Evolutionary conservation across 768 basidiomycete genomes (phyloP), one percentile per base, ranked within the genome.

Genomic region (Dacryopinax primogenitus): DNA sequence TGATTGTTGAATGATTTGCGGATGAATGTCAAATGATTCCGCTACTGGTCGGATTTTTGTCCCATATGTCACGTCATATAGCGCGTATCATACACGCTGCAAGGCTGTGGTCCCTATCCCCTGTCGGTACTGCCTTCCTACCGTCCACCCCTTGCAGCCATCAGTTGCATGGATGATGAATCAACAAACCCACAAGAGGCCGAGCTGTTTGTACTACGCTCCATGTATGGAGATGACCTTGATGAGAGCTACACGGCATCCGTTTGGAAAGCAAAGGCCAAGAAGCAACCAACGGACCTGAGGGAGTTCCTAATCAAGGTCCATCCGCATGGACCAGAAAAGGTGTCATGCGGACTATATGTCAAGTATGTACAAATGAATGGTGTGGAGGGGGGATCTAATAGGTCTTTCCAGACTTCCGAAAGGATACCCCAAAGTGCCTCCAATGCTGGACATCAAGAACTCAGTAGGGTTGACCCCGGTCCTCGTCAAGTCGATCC

Each of bases 101-200:
- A 18, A 3, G 23, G n/a, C n/a, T n/a, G 41, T 37, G 41, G 41
- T 44, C 41, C 41, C 41, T n/a, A n/a, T n/a, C n/a, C n/a, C n/a
- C n/a, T n/a, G n/a, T n/a, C n/a, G n/a, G n/a, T n/a, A n/a, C n/a
- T n/a, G n/a, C n/a, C n/a, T n/a, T n/a, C n/a, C n/a, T n/a, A n/a
- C n/a, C n/a, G n/a, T 39, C 12, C 37, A 39, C 37, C 37, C 37
- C n/a, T n/a, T n/a, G 11, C 37, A 39, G n/a, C n/a, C n/a, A 11
- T 39, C n/a, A n/a, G 51, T 58, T 58, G 51, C 51, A 58, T 58
- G 51, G 51, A 58, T 26, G 30, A 58, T 58, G 51, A 58, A 4
- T 58, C 51, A 26, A 58, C 51, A 58, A 58, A 58, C 51, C 51
- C 51, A 30, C 51, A 58, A 58, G 51, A 58, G 32, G 51, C 26